A percentile compares a stretch with the other conserved stretches of the same genome.
Conservation (phyloP, 108 stramenopile genomes). For the Hondaea fermentalgiana region DNA sequence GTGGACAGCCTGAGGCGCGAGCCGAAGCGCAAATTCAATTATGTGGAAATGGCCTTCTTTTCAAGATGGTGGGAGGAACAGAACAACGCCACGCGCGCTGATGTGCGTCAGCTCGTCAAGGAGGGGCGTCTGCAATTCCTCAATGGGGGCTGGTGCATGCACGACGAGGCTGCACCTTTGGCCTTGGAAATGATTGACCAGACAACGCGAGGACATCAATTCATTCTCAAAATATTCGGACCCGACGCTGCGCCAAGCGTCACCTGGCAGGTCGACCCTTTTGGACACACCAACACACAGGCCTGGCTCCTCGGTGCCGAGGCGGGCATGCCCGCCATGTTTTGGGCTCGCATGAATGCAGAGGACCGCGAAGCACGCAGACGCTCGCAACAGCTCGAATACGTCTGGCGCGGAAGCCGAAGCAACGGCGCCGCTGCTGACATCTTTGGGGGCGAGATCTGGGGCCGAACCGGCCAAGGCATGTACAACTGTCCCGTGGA, state of each 20-base stretch:
- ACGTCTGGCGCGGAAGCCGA: slow-evolving; percentile 23
- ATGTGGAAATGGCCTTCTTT: slow-evolving; percentile 85
- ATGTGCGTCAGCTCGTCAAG: slow-evolving; percentile 56
- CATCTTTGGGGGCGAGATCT: slow-evolving; percentile 73
- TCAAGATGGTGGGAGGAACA: slow-evolving; percentile 84
- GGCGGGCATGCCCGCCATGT: slow-evolving; percentile 80
- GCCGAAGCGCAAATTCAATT: slow-evolving; percentile 73
- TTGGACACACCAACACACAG: slow-evolving; percentile 87
- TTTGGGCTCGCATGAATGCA: slow-evolving; percentile 87
- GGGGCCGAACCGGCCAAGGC: slow-evolving; percentile 30
- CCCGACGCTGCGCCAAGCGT: slow-evolving; percentile 61
- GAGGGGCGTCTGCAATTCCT: slow-evolving; percentile 67
- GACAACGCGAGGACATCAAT: slow-evolving; percentile 80
- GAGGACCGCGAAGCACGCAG: slow-evolving; percentile 71
- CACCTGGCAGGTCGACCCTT: slow-evolving; percentile 94
- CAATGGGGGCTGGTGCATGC: slow-evolving; percentile 98
- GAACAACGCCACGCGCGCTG: slow-evolving; percentile 31
- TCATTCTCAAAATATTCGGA: slow-evolving; percentile 66
- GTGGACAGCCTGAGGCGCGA: slow-evolving; percentile 57
- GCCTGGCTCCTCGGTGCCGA: slow-evolving; percentile 63
- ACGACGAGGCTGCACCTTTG: slow-evolving; percentile 84
- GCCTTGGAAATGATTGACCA: slow-evolving; percentile 93
- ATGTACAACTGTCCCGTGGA: slow-evolving; percentile 64
- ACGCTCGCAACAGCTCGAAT: slow-evolving; percentile 18
- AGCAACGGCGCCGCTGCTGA: slow-evolving; percentile 29